Evolutionary conservation across 176 grass and related monocot species (phyloP).

Genomic region (Paspalum notatum): DNA sequence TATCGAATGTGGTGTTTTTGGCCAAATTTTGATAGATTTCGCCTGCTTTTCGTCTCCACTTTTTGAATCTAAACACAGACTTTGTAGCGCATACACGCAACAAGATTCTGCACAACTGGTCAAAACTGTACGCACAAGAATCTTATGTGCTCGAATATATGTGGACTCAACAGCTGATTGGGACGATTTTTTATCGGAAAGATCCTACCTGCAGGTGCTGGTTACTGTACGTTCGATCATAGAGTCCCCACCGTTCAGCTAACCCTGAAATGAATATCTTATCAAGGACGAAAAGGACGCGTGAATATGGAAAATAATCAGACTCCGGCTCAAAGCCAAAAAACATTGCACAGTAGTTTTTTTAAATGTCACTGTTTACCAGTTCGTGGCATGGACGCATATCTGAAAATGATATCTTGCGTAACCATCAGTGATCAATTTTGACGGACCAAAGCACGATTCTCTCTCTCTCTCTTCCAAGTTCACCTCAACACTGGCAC

Average conservation of each 20-base stretch:
- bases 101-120: conserved; percentile 12
- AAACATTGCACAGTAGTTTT: background rate
- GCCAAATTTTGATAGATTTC: too few relatives aligned
- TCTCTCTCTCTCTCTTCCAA: conserved; percentile 8
- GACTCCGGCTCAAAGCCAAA: background rate
- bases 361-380: conserved; percentile 3
- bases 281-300: conserved; percentile 13
- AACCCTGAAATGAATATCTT: conserved; percentile 23
- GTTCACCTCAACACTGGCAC: background rate
- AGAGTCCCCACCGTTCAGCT: conserved; percentile 34
- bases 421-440: background rate
- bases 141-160: conserved; percentile 18
- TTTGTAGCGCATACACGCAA: conserved; percentile 12
- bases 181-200: conserved; percentile 4
- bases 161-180: conserved; percentile 20
- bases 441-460: background rate
- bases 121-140: background rate
- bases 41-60: too few relatives aligned
- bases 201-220: background rate
- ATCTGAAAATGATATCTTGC: conserved; percentile 17
- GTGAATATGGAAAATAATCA: conserved; percentile 7
- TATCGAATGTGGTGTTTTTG: too few relatives aligned
- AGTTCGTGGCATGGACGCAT: conserved; percentile 29
- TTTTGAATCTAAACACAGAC: too few relatives aligned
- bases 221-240: conserved; percentile 36